These are phyloP conservation scores for Otatea glauca DNA, from an alignment of 176 grass and related monocot species.

Conservation along the genomic window DNA sequence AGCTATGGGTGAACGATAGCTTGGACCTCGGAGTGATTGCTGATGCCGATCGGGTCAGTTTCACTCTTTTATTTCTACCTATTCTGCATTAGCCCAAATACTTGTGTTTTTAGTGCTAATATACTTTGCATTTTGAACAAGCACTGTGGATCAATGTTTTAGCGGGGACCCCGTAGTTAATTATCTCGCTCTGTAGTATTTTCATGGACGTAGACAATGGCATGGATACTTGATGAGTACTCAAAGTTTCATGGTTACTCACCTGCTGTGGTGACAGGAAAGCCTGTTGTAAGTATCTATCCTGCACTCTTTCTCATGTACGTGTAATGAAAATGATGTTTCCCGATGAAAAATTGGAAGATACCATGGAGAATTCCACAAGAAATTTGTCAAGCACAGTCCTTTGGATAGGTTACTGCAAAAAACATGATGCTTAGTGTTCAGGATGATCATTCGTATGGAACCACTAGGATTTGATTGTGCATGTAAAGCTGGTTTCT, in stretches of 20 bases:
- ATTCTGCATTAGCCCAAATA: no score
- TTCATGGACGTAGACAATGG: constrained; percentile 74
- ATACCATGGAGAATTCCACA: background rate
- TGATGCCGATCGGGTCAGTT: no score
- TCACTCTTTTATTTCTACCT: no score
- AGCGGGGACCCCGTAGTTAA: no score
- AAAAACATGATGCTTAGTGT: background rate
- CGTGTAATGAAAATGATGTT: constrained; percentile 10
- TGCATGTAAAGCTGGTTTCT: background rate
- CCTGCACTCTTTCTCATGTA: background rate
- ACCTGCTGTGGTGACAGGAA: constrained; percentile 95
- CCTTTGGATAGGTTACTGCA: background rate
- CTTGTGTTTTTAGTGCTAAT: no score
- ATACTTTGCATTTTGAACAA: no score
- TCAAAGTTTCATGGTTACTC: constrained; percentile 95
- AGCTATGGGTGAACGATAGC: no score
- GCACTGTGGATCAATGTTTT: no score
- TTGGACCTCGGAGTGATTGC: no score
- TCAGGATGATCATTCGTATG: background rate
- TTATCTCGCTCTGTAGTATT: no score
- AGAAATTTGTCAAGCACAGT: background rate
- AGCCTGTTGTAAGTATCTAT: constrained; percentile 79
- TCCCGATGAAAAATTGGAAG: background rate
- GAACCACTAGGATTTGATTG: constrained; percentile 13
- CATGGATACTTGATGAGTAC: constrained; percentile 96